Evolutionary conservation across 257 asterid genomes (phyloP), one percentile per base, ranked within the genome.

Genomic region (Fraxinus anomala): DNA sequence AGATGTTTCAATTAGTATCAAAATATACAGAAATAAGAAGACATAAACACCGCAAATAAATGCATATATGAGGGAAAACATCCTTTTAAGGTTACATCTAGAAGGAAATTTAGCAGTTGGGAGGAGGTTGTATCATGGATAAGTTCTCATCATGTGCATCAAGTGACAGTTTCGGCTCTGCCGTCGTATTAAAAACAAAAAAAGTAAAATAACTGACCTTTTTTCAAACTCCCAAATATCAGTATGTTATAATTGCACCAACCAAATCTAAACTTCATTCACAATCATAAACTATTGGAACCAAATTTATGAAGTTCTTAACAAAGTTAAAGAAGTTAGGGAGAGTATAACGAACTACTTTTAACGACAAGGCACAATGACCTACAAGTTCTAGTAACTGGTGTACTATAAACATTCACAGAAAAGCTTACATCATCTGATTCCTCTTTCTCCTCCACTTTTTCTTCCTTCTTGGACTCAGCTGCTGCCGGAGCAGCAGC

Each of bases 401-500:
- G 28, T 51, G 63, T 3, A 16, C 17, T 16, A 14, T 51, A 51
- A 51, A 51, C 3, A n/a, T 51, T 74, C 44, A 33, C 3, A 31
- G 14, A 13, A n/a, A 23, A 19, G 47, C 81, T 77, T 80, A 86
- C 92, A 5, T 87, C 93, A 77, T 89, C 91, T 0, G 91, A 89
- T 73, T 89, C 93, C 70, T 87, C 91, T 61, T 89, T 83, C 87
- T 89, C 92, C 76, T 87, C 90, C 3, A 79, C 90, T 69, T 86
- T 86, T 86, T 89, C 92, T 71, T 89, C 91, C 54, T 87, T 87
- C 88, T 89, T 89, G 0, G 91, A 0, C 79, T 84, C 91, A 11
- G 84, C 85, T 14, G 89, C 90, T 0, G 86, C 88, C 19, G 87
- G 83, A 73, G 89, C 84, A 1, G 90, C 86, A 14, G 83, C 78